Percentiles rank a stretch among this genome's conserved stretches.
Evolutionary conservation across 805 yeast genomes (phyloP).

Genomic region (Metschnikowia baotianmanensis): DNA sequence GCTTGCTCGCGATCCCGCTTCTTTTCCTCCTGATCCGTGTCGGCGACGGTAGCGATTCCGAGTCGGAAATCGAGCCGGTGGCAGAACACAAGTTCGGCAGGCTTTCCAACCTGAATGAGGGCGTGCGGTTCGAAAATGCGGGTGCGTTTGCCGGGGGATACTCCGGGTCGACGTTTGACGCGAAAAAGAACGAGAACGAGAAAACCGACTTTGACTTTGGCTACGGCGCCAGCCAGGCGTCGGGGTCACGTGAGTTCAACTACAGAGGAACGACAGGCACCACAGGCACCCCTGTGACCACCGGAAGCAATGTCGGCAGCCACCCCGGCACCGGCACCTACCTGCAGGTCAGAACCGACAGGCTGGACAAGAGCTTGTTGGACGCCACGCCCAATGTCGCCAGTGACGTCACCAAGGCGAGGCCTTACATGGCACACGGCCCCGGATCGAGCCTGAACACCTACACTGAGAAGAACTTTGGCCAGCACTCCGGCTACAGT

Average conservation of each 20-base stretch:
- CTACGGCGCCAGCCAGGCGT: constrained; percentile 8
- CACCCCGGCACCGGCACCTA: constrained; percentile 4
- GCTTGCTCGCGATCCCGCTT: constrained; percentile 50
- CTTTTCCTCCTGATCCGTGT: constrained; percentile 37
- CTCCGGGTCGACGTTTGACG: constrained; percentile 6
- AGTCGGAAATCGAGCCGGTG: constrained; percentile 18
- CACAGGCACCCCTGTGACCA: too few species aligned
- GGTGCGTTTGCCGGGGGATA: constrained; percentile 6
- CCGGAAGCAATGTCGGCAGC: too few species aligned
- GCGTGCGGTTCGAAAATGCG: too few species aligned
- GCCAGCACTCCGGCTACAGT: too few species aligned
- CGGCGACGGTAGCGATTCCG: constrained; percentile 20
- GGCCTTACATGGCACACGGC: constrained; percentile 4
- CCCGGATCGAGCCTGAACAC: neutral
- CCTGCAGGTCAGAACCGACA: constrained; percentile 2
- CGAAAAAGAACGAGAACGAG: constrained; percentile 1
- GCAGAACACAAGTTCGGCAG: constrained; percentile 19
- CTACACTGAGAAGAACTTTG: constrained; percentile 1
- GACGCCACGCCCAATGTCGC: constrained; percentile 33
- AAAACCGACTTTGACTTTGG: too few species aligned
- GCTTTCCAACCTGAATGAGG: constrained; percentile 11
- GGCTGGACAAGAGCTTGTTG: constrained; percentile 25
- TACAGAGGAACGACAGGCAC: constrained; percentile 15
- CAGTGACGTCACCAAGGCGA: constrained; percentile 30
- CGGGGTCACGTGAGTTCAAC: constrained; percentile 7